Conservation (phyloP, 1,284 basidiomycete genomes). For the Calocybe gambosa region DNA sequence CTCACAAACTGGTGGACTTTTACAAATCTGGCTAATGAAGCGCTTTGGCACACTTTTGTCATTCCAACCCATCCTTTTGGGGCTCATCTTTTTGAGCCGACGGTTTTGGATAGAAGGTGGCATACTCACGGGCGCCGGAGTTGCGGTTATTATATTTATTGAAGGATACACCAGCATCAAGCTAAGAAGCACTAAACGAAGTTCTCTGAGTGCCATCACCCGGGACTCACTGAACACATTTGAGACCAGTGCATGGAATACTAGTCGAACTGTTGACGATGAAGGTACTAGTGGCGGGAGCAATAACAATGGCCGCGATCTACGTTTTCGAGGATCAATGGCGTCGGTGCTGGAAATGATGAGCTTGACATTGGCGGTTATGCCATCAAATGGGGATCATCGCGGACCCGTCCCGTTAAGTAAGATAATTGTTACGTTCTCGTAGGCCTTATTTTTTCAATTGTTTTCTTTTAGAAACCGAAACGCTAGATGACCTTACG, state of each 20-base stretch:
- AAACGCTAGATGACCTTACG: constrained; percentile 70
- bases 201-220: constrained; percentile 49
- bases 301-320: constrained; percentile 37
- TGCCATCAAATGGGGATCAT: constrained; percentile 50
- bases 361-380: constrained; percentile 66
- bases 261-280: constrained; percentile 31
- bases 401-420: constrained; percentile 62
- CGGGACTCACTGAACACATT: constrained; percentile 55
- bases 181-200: constrained; percentile 40
- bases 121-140: constrained; percentile 49
- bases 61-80: constrained; percentile 69
- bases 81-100: constrained; percentile 63
- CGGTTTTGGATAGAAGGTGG: constrained; percentile 67
- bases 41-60: constrained; percentile 60
- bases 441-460: constrained; percentile 3
- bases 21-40: constrained; percentile 71
- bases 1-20: constrained; percentile 63
- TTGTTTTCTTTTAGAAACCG: constrained; percentile 43
- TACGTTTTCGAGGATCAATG: constrained; percentile 56
- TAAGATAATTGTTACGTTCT: constrained; percentile 31
- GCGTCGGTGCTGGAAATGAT: constrained; percentile 77
- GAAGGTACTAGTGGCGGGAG: constrained; percentile 50
- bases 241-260: constrained; percentile 33
- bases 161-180: constrained; percentile 50
- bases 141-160: constrained; percentile 48